Evolutionary conservation across 805 yeast genomes (phyloP).

Genomic region (Ogataea nonfermentans): DNA sequence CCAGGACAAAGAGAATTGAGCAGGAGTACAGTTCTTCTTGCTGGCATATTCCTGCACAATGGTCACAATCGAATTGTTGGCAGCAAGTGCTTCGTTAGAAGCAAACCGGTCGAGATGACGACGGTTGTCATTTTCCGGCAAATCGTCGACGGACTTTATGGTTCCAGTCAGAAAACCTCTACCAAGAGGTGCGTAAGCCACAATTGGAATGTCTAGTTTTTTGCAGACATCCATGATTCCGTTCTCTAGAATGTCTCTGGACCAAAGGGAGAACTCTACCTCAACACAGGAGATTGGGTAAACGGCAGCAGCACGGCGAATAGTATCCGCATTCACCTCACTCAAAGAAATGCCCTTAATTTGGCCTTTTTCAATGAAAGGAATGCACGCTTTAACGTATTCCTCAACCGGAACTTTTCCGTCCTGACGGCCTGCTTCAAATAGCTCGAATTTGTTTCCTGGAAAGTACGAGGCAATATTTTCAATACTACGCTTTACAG

Average conservation of each 20-base stretch:
- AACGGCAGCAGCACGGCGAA: conserved; percentile 54
- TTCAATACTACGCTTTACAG: conserved; percentile 48
- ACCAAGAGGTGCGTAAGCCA: conserved; percentile 83
- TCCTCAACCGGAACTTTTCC: conserved; percentile 54
- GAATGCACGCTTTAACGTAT: conserved; percentile 52
- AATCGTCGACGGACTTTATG: conserved; percentile 43
- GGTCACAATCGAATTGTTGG: conserved; percentile 53
- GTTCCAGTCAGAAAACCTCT: conserved; percentile 74
- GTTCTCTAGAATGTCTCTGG: conserved; percentile 55
- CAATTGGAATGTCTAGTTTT: conserved; percentile 58
- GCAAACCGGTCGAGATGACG: conserved; percentile 52
- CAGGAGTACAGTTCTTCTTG: conserved; percentile 44
- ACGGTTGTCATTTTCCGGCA: conserved; percentile 59
- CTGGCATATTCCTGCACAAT: conserved; percentile 51
- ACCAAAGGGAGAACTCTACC: conserved; percentile 71
- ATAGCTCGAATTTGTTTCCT: conserved; percentile 34
- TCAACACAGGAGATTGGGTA: conserved; percentile 69
- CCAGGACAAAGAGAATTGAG: conserved; percentile 76
- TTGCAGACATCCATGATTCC: conserved; percentile 63
- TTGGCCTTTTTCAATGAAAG: conserved; percentile 58
- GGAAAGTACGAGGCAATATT: conserved; percentile 36
- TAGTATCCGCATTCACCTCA: conserved; percentile 64
- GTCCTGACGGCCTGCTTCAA: conserved; percentile 73
- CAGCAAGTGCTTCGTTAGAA: conserved; percentile 47
- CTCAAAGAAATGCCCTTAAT: conserved; percentile 72